Percentiles rank a stretch among this genome's conserved stretches.
These are phyloP conservation scores for Metschnikowia lachancei DNA, from an alignment of 805 yeast species.

Conservation along the genomic window DNA sequence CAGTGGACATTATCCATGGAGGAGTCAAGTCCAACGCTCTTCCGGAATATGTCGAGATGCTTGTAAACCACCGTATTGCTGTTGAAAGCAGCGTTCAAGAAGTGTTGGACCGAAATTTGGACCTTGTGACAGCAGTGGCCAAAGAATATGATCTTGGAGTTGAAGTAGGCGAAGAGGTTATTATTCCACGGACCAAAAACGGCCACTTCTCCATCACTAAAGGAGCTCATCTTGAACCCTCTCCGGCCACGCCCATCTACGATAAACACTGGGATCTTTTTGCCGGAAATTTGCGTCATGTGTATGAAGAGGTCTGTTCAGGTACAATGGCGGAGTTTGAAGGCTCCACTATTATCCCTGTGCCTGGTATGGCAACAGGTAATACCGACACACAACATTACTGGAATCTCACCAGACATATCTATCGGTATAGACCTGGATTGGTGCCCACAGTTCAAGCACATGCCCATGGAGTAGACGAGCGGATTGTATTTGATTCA, in stretches of 20 bases:
- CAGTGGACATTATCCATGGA: constrained; percentile 33
- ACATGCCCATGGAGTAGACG: constrained; percentile 53
- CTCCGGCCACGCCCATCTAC: constrained; percentile 19
- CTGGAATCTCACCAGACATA: constrained; percentile 59
- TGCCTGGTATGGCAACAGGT: constrained; percentile 65
- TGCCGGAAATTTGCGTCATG: constrained; percentile 44
- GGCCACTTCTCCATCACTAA: constrained; percentile 8
- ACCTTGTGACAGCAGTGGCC: constrained; percentile 26
- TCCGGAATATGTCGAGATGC: constrained; percentile 32
- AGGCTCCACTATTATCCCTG: constrained; percentile 35
- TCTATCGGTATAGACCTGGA: constrained; percentile 59
- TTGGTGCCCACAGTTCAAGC: constrained; percentile 16
- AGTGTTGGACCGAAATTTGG: constrained; percentile 22
- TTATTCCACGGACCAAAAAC: constrained; percentile 1
- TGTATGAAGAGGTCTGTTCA: constrained; percentile 43
- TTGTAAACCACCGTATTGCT: constrained; percentile 37
- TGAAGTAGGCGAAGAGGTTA: constrained; percentile 7
- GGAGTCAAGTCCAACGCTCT: constrained; percentile 41
- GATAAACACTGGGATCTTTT: constrained; percentile 40
- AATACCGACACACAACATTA: constrained; percentile 69
- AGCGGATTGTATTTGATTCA: constrained; percentile 48
- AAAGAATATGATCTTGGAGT: constrained; percentile 10
- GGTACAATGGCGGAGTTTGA: constrained; percentile 24
- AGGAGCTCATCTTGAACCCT: constrained; percentile 11
- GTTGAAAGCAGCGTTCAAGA: constrained; percentile 29